Evolutionary conservation across 2,329 filamentous ascomycete genomes (phyloP), one percentile per base, ranked within the genome.

Genomic region (Bipolaris gigantea): DNA sequence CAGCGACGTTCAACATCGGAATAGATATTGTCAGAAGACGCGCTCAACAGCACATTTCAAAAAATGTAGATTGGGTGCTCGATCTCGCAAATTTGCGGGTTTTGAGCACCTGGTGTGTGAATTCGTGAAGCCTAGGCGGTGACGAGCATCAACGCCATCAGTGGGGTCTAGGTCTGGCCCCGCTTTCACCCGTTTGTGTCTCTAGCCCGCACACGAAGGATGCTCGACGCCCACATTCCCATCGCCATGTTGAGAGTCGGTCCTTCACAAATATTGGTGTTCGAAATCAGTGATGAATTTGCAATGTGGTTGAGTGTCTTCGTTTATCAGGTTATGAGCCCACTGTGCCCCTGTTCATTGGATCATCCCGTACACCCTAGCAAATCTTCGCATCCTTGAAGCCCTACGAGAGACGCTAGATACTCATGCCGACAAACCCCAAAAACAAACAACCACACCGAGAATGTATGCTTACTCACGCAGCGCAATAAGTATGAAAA

Each of bases 391-490:
- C 64, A 35, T 79, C 74, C 48, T 75, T 72, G 60, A 83, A 83
- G 11, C 79, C 80, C 57, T 79, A 79, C 55, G 70, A 70, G 34
- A 64, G 65, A 65, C 83, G 82, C 50, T 82, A 30, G 5, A 13
- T 30, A 30, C 10, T 30, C 27, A 58, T 55, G 78, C 80, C 18
- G 76, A 69, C 16, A 62, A 69, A 56, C 82, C 80, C 5, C 15
- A 80, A 80, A 5, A 80, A 66, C 48, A 35, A 69, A 76, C 7
- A 83, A 74, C 57, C 77, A 80, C 2, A 77, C 75, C 6, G 66
- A 57, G 0, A 77, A 76, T 4, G 76, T 77, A 19, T 76, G 64
- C 15, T 68, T 61, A 53, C 75, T 68, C 36, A 81, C 75, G 46
- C 75, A 73, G 16, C 63, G 68, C 33, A 82, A 57, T 36, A 82